phyloP scores from a whole-genome alignment of 148 eudicot species.

The Amaranthus palmeri region DNA sequence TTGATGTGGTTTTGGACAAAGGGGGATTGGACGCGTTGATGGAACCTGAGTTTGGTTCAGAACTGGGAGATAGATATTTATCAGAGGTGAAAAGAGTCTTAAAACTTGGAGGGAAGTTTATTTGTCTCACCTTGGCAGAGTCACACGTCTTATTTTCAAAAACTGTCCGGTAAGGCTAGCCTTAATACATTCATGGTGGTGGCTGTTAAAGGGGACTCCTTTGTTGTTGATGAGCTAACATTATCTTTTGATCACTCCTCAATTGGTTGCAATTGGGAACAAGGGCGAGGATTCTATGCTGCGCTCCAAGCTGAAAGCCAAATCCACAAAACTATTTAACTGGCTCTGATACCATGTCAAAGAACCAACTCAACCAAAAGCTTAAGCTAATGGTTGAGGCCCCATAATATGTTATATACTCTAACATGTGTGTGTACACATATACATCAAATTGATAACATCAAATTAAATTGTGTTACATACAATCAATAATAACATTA shows the following conservation, averaged over 20 bases:
- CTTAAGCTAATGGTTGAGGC: too few relatives aligned
- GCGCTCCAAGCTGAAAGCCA: slow-evolving; percentile 69
- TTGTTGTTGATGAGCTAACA: slow-evolving; percentile 41
- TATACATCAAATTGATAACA: too few relatives aligned
- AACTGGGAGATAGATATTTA: slow-evolving; percentile 68
- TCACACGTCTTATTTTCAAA: slow-evolving; percentile 91
- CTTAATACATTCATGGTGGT: slow-evolving; percentile 75
- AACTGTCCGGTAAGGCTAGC: slow-evolving; percentile 41
- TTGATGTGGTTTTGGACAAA: slow-evolving; percentile 74
- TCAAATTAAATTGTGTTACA: too few relatives aligned
- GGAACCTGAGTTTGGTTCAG: slow-evolving; percentile 86
- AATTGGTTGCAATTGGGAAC: slow-evolving; percentile 35
- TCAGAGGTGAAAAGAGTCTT: slow-evolving; percentile 92
- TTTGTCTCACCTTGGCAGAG: slow-evolving; percentile 89
- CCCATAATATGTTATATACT: too few relatives aligned
- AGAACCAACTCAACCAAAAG: too few relatives aligned
- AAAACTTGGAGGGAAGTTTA: slow-evolving; percentile 67
- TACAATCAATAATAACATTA: too few relatives aligned
- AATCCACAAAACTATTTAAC: slow-evolving; percentile 43
- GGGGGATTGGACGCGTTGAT: slow-evolving; percentile 96
- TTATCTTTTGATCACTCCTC: slow-evolving; percentile 39
- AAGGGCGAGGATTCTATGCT: slow-evolving; percentile 62
- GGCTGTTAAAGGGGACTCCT: slow-evolving; percentile 54
- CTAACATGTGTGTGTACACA: too few relatives aligned
- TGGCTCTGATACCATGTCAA: slow-evolving; percentile 38